Base-by-base conservation (phyloP, 495 filamentous ascomycete genomes). In the Aspergillus conjunctus region DNA sequence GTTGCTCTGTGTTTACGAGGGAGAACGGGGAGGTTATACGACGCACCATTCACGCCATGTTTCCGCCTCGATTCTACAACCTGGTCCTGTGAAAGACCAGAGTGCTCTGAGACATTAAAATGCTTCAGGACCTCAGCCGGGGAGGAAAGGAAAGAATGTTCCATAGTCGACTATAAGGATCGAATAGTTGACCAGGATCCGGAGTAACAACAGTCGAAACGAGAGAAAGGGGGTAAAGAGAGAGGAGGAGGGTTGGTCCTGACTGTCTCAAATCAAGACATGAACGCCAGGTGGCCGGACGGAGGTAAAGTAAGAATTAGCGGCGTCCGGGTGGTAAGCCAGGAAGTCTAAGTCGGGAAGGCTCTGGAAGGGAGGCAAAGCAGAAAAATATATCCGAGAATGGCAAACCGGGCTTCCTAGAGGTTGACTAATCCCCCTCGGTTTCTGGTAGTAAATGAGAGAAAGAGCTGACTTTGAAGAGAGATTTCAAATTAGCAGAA, bases 31-130 rank as follows among this genome's bases (percentile, higher is more conserved):
- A 51, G n/a, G 18, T 20, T 11, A 21, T 51, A 48, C 50, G 57
- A 73, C 85, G 73, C 80, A 97, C 92, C 89, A 84, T 97, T 97
- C 53, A 82, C 87, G 43, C 93, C 93, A 79, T 93, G 78, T 77
- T 87, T 90, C 64, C 81, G 65, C 66, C 84, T 83, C 51, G 80
- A 80, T 49, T 79, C 73, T 26, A 75, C 17, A n/a, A 93, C 87
- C 70, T 93, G 90, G 20, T 77, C 69, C 54, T 88, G 83, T 20
- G 84, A 87, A 60, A 97, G 78, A 61, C 93, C 93, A 59, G 78
- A 74, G 17, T 77, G 63, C 64, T 88, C 83, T 53, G 87, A 77
- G 30, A 91, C 90, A 26, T 80, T 74, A 67, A 97, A 92, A 67
- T 86, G 79, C 68, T 82, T 79, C 67, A 96, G 81, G 63, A 88